These are phyloP conservation scores for Nannizziopsis barbatae DNA, from an alignment of 2,329 filamentous ascomycete species.

Conservation along the genomic window DNA sequence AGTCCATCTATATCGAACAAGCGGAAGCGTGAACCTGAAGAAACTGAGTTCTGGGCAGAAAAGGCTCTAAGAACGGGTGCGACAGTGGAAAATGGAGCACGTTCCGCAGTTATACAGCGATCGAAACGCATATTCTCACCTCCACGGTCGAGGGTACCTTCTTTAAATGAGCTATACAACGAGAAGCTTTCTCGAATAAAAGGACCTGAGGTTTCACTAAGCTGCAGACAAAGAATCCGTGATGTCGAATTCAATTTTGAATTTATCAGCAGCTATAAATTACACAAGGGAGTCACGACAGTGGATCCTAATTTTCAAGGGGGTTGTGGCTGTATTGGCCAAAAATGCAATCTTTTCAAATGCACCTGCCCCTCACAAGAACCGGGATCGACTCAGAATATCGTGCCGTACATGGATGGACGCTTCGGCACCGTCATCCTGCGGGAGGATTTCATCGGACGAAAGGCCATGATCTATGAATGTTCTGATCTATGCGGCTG, in stretches of 20 bases:
- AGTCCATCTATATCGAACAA: too few species aligned
- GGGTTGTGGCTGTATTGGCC: slow-evolving; percentile 25
- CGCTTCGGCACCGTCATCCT: slow-evolving; percentile 21
- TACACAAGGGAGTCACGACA: slow-evolving; percentile 24
- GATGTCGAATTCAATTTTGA: slow-evolving; percentile 28
- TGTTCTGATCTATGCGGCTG: slow-evolving; percentile 33
- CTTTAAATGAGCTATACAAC: slow-evolving; percentile 11
- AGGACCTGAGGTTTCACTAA: slow-evolving; percentile 24
- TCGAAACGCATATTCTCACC: too few species aligned
- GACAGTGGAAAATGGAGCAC: too few species aligned
- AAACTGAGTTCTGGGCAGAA: too few species aligned
- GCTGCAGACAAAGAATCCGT: slow-evolving; percentile 10
- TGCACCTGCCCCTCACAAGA: slow-evolving; percentile 28
- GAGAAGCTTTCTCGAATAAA: slow-evolving; percentile 20
- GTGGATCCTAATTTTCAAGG: slow-evolving; percentile 24
- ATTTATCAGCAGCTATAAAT: slow-evolving; percentile 30
- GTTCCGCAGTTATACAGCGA: too few species aligned
- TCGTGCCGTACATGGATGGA: slow-evolving; percentile 24
- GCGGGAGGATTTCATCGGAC: slow-evolving; percentile 23
- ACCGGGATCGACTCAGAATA: slow-evolving; percentile 19
- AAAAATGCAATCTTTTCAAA: slow-evolving; percentile 18
- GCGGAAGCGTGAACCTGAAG: too few species aligned
- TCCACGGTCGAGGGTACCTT: too few species aligned
- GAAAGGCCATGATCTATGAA: slow-evolving; percentile 32
- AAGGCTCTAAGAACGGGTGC: too few species aligned